Percentiles rank a stretch among this genome's conserved stretches.
phyloP scores from a whole-genome alignment of 768 basidiomycete species.

The Mycena olivaceomarginata region DNA sequence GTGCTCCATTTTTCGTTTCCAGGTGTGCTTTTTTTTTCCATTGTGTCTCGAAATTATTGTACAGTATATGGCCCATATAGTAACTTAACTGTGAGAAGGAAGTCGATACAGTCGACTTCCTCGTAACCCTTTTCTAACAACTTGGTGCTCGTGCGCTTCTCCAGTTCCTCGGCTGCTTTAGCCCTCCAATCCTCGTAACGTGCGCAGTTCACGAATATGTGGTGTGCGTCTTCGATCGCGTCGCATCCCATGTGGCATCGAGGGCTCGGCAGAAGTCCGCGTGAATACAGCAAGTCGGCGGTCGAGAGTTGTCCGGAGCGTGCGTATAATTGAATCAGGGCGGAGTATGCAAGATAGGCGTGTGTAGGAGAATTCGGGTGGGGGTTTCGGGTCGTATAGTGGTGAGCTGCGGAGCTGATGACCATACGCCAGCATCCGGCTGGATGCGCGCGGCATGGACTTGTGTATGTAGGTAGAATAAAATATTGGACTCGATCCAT shows the following conservation, averaged over 20 bases:
- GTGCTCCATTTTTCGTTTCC: no score
- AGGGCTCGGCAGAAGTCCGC: no score
- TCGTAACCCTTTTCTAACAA: background rate
- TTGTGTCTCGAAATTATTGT: no score
- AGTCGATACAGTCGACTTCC: background rate
- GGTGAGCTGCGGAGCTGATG: no score
- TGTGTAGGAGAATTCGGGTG: background rate
- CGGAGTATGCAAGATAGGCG: conserved; percentile 30
- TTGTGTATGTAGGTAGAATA: no score
- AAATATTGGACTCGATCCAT: no score
- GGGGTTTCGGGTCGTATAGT: background rate
- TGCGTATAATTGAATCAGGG: conserved; percentile 46
- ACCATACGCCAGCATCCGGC: no score
- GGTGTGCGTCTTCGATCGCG: conserved; percentile 17
- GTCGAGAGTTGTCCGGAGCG: conserved; percentile 49
- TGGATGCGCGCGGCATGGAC: no score
- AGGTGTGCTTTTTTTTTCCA: no score
- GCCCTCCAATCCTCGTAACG: background rate
- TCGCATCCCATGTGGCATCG: conserved; percentile 5
- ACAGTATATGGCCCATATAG: background rate
- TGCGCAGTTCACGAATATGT: conserved; percentile 8
- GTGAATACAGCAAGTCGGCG: background rate
- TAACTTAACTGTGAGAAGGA: conserved; percentile 15
- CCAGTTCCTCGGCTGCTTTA: background rate
- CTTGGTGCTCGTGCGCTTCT: background rate